Conservation (phyloP, 345 rosid genomes). For the Raphanus raphanistrum region DNA sequence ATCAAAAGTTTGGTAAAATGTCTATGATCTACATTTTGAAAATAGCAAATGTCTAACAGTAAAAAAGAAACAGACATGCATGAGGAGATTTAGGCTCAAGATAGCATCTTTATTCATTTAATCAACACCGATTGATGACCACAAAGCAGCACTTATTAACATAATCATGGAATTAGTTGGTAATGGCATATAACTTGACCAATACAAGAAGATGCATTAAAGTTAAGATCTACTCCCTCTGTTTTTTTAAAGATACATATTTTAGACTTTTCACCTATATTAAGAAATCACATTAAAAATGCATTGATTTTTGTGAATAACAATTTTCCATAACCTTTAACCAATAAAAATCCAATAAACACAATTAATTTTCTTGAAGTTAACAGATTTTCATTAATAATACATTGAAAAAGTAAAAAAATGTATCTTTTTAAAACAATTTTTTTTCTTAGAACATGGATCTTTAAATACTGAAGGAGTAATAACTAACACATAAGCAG, state of each 20-base stretch:
- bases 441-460: no score
- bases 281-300: no score
- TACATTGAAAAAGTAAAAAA: no score
- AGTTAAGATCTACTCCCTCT: conserved; percentile 21
- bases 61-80: conserved; percentile 18
- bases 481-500: background rate
- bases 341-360: no score
- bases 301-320: no score
- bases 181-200: background rate
- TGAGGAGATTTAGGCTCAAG: conserved; percentile 40
- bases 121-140: conserved; percentile 19
- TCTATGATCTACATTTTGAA: conserved; percentile 41
- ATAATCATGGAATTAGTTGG: conserved; percentile 23
- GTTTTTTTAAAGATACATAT: no score
- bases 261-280: no score
- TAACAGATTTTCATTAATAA: no score
- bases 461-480: no score
- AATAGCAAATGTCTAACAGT: conserved; percentile 39
- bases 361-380: no score
- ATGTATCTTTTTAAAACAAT: no score
- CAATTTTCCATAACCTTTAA: no score
- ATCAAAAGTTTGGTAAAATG: conserved; percentile 47
- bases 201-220: conserved; percentile 14
- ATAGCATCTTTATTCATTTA: conserved; percentile 35
- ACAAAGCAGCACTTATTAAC: background rate